Base-by-base conservation (phyloP, 768 basidiomycete species). In the Mycena filopes region DNA sequence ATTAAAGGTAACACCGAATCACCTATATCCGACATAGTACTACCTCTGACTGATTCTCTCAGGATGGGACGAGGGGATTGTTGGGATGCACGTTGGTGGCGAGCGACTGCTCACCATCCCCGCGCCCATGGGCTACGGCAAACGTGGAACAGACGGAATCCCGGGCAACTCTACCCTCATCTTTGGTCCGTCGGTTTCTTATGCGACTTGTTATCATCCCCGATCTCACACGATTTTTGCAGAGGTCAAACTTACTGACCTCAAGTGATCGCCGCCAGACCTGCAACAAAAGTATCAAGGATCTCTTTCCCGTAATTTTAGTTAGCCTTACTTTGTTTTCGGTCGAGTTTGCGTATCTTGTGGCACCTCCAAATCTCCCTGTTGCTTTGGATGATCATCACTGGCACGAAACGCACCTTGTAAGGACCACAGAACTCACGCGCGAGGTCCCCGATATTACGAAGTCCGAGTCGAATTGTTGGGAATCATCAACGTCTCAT, bases 11-110 rank as follows among this genome's bases (percentile, higher is more conserved):
- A 55, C 6, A 26, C 40, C 18, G 28, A 48, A 80, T n/a, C n/a
- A n/a, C n/a, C 65, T 33, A 46, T 42, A 49, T 45, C 16, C n/a
- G 26, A 31, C 16, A 40, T 33, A 23, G 31, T 12, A 25, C 21
- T 9, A 45, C n/a, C 18, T 55, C 46, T 69, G 36, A 69, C 42
- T 31, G n/a, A 41, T 25, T n/a, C 21, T 49, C 15, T 26, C 61
- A 91, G 89, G 92, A 48, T 98, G 96, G 96, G 97, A 98, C 71
- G 82, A 93, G 72, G 97, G 96, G 42, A 83, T 98, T 60, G 89
- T 83, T 31, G 97, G 97, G 36, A 98, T 99, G 96, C 90, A 93
- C 71, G 88, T 91, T 42, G 92, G 89, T 42, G 96, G 96, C 28
- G 96, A 98, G 79, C 88, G 97, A 54, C 79, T 88, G 61, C 81